phyloP scores from a whole-genome alignment of 148 eudicot genomes.

The Diospyros kaki region DNA sequence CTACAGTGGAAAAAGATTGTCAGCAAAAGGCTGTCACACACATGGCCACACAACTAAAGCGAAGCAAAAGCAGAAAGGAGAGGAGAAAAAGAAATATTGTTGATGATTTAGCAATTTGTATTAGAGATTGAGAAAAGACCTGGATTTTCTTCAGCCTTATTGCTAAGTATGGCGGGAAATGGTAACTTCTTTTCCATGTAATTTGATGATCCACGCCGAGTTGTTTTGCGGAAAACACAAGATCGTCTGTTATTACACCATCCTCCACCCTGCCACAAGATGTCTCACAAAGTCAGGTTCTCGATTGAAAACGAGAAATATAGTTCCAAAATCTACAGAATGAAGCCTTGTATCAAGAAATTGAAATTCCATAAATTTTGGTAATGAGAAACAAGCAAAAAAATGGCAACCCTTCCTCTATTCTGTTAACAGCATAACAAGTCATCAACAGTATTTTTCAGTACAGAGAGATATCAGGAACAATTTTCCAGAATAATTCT shows the following conservation, averaged over 20 bases:
- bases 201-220: constrained; percentile 81
- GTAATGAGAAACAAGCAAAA: not conserved
- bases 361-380: not conserved
- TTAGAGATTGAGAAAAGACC: constrained; percentile 34
- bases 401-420: not conserved
- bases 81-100: not conserved
- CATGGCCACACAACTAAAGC: not conserved
- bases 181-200: constrained; percentile 72
- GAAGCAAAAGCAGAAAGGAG: not conserved
- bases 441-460: not conserved
- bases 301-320: not conserved
- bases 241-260: constrained; percentile 80
- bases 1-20: constrained; percentile 33
- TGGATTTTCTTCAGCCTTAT: constrained; percentile 85
- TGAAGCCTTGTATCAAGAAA: not conserved
- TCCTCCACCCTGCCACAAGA: constrained; percentile 86
- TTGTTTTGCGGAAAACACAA: constrained; percentile 84
- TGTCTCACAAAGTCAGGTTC: constrained; percentile 3
- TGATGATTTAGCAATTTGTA: not conserved
- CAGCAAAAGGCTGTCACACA: not conserved
- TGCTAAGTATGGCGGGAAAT: constrained; percentile 87
- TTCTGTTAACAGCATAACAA: not conserved
- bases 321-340: not conserved
- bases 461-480: constrained; percentile 1
- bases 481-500: not conserved